Base-by-base conservation (phyloP, 2,329 filamentous ascomycete species). In the Tolypocladium ophioglossoides region DNA sequence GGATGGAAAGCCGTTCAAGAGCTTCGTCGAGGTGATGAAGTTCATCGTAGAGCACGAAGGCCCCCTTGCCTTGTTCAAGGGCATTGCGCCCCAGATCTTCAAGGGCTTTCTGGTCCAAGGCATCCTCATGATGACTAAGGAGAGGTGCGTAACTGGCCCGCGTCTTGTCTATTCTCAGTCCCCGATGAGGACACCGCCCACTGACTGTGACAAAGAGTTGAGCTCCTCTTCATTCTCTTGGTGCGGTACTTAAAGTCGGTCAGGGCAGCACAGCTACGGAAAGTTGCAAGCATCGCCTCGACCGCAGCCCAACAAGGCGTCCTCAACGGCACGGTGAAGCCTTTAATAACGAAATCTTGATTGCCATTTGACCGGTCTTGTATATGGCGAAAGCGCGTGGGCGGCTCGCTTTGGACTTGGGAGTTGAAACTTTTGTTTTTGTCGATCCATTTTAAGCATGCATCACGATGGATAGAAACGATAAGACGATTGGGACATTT, bases 101-200 rank as follows among this genome's bases (percentile, higher is more conserved):
- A 99, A 99, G 73, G 94, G 94, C 1, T 73, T 99, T 52, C 69
- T 99, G 50, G 94, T 99, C 2, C 94, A 99, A 67, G 94, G 94
- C 51, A 83, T 99, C 54, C 77, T 99, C 40, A 99, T 99, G 94
- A 99, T 96, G 91, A 94, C 91, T 50, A 99, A 99, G 74, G 94
- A 99, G 73, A 82, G 91, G 88, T 91, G 78, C 61, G 77, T 64
- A 9, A 4, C 50, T 1, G 37, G 27, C 27, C 27, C 27, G 44
- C 10, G 27, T 27, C 44, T 4, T 12, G 16, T 44, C n/a, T 20
- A 27, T 47, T 30, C 24, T n/a, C 41, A 14, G 11, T 34, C 27
- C 27, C 18, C 44, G 10, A 48, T 32, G 18, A n/a, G 44, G 2
- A 14, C 7, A 48, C 24, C 27, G 24, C 4, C 18, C 22, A n/a